Conservation (phyloP, 345 rosid genomes). For the Sisymbrium irio region DNA sequence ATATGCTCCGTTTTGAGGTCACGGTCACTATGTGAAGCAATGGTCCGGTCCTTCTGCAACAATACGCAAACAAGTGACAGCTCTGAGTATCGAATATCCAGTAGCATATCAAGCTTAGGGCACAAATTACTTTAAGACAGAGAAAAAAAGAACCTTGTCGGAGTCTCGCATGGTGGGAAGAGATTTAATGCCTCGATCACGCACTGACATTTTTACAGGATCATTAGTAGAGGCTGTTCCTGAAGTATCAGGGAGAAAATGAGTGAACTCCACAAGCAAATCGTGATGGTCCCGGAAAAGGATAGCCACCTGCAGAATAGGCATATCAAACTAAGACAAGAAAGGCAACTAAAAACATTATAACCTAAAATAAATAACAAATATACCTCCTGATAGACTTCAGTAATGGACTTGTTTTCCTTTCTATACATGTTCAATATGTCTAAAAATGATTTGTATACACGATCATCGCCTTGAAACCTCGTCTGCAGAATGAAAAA, state of each 20-base stretch:
- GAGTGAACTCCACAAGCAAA: constrained; percentile 83
- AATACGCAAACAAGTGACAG: constrained; percentile 36
- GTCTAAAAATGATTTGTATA: constrained; percentile 90
- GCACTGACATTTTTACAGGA: constrained; percentile 53
- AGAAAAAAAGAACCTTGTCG: constrained; percentile 57
- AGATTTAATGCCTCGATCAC: constrained; percentile 57
- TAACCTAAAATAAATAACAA: background rate
- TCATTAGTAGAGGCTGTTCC: constrained; percentile 50
- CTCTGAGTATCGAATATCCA: constrained; percentile 12
- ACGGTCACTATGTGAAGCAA: constrained; percentile 48
- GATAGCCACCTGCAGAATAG: constrained; percentile 62
- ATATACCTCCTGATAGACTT: constrained; percentile 84
- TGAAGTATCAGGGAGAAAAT: constrained; percentile 89
- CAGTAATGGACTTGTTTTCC: constrained; percentile 84
- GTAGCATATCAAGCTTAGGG: background rate
- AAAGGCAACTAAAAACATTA: constrained; percentile 2
- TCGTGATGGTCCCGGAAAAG: constrained; percentile 87
- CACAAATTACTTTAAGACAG: background rate
- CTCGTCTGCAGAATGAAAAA: constrained; percentile 60
- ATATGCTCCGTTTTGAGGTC: constrained; percentile 56
- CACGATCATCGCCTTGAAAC: constrained; percentile 93
- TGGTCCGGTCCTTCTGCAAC: constrained; percentile 67
- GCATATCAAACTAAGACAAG: background rate
- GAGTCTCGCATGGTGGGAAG: constrained; percentile 53
- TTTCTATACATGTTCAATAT: constrained; percentile 91